phyloP scores from a whole-genome alignment of 2,329 filamentous ascomycete genomes.

The Pyrenochaeta sp. region DNA sequence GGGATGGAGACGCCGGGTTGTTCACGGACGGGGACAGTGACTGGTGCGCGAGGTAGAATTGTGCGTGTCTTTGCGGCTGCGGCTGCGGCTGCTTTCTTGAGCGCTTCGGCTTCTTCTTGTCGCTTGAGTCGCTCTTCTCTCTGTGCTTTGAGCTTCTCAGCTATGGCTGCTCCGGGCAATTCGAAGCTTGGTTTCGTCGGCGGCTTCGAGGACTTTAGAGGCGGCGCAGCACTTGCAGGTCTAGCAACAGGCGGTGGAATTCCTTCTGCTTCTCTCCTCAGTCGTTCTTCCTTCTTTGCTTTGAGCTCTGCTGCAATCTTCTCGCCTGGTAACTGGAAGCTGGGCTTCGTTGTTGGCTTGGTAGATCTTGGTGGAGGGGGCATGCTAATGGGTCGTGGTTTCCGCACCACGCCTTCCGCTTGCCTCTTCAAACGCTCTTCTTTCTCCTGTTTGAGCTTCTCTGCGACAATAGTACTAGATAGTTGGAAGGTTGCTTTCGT shows the following conservation, averaged over 20 bases:
- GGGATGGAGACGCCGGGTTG: conserved; percentile 30
- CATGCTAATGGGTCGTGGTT: conserved; percentile 54
- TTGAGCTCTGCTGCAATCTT: conserved; percentile 52
- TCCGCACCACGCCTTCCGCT: conserved; percentile 40
- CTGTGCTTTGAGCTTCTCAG: conserved; percentile 39
- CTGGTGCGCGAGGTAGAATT: conserved; percentile 54
- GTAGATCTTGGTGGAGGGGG: conserved; percentile 57
- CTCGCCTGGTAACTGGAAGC: conserved; percentile 62
- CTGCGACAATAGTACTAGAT: conserved; percentile 61
- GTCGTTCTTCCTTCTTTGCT: conserved; percentile 42
- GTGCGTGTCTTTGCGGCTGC: conserved; percentile 44
- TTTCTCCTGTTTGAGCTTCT: conserved; percentile 60
- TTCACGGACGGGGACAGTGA: conserved; percentile 55
- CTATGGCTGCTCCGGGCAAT: conserved; percentile 62
- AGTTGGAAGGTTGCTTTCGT: conserved; percentile 60
- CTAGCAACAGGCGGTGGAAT: conserved; percentile 22
- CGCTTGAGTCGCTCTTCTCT: conserved; percentile 45
- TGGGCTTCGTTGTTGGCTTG: conserved; percentile 59
- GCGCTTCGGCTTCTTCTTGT: conserved; percentile 41
- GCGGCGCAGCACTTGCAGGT: conserved; percentile 54
- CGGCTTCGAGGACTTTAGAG: conserved; percentile 58
- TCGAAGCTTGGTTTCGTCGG: conserved; percentile 60
- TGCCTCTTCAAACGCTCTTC: conserved; percentile 58
- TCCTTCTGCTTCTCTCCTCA: conserved; percentile 36
- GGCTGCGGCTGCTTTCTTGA: conserved; percentile 47